Evolutionary conservation across 805 yeast genomes (phyloP), one percentile per base, ranked within the genome.

Genomic region (Cyberlindnera amylophila): DNA sequence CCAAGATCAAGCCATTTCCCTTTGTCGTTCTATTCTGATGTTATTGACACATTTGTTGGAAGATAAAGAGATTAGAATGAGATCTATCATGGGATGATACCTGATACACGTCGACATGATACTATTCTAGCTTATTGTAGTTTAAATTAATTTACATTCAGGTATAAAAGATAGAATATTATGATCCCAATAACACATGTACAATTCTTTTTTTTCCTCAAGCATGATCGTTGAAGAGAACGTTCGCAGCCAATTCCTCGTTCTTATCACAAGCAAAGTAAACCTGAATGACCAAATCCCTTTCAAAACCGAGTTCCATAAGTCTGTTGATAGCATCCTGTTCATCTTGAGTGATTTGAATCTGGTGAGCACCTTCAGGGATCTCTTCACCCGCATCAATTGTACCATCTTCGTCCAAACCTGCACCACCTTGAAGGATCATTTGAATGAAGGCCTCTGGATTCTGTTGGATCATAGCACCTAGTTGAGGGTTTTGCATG

Each of bases 221-320:
- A 37, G 68, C 67, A 40, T 75, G 77, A 47, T 76, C 82, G 58
- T 74, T 75, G 58, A 93, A 86, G 54, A 93, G 72, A 59, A 88
- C 78, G 68, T 93, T 93, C 17, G 98, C 99, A 33, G 99, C 89
- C 57, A 87, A 77, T 70, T 91, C 96, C 69, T 93, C 99, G 66
- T 93, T 88, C 69, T 89, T 91, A 59, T 93, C 99, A 66, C 99
- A 93, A 32, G 98, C 98, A 74, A 93, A 82, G 69, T 87, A 93
- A 24, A 95, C 96, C 69, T 90, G 96, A 47, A 89, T 79, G 34
- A 86, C 99, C 44, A 84, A 70, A 53, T 82, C 75, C 53, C 96
- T 77, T 52, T 88, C 96, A 57, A 93, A 93, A 0, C 99, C 99
- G 51, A 93, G 73, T 64, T 86, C 97, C 63, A 95, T 84, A 51